Evolutionary conservation across 2,329 filamentous ascomycete genomes (phyloP), one percentile per base, ranked within the genome.

Genomic region (Colletotrichum brevisporum): DNA sequence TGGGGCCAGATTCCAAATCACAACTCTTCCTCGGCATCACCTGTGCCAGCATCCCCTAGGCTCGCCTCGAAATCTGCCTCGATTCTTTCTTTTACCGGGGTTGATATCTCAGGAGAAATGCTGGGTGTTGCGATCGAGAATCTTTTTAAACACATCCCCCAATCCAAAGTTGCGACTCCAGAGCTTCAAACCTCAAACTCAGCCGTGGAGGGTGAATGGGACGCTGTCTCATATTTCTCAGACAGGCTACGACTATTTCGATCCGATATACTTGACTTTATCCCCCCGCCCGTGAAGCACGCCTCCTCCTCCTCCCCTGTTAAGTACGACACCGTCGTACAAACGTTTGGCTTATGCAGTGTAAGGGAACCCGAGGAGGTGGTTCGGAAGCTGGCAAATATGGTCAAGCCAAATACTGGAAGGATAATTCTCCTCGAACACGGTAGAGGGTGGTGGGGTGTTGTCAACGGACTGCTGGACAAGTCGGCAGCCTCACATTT

Each of bases 331-430:
- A 80, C 69, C 6, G 67, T 67, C 47, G 70, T 45, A 26, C 6
- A 83, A 83, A 90, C 88, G 0, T 91, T 91, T 78, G 89, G 89
- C 5, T 83, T 91, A 27, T 91, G 89, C 78, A 89, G 86, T 73
- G 89, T 90, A 3, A 81, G 82, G 5, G 85, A 90, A 74, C 89
- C 89, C 1, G 82, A 85, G 10, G 76, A 76, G 31, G 81, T 91
- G 21, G 76, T 91, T 21, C 76, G 79, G 59, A 86, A 87, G 75
- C 81, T 91, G 74, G 88, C 88, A 1, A 76, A 80, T 9, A 79
- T 78, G 16, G 77, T 91, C 2, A 82, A 83, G 71, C 88, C 88
- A 13, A 83, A 82, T 4, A 86, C 85, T 9, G 89, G 89, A 9
- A 83, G 87, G 48, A 90, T 91, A 73, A 76, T 91, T 43, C 79